Percentiles rank a stretch among this genome's conserved stretches.
phyloP scores from a whole-genome alignment of 345 rosid genomes.

The Eucalyptus dawsonii region DNA sequence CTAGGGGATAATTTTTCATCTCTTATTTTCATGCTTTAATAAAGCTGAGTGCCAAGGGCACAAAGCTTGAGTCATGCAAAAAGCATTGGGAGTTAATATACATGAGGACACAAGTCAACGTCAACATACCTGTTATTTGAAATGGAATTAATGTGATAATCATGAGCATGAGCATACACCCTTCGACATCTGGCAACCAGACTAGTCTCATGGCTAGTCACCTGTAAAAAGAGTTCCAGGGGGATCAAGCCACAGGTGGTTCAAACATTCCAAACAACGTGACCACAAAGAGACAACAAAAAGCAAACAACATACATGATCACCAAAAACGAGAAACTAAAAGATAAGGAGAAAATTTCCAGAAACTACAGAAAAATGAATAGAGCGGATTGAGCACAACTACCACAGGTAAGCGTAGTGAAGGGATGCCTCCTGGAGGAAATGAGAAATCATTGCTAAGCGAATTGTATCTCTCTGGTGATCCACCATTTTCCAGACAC shows the following conservation, averaged over 20 bases:
- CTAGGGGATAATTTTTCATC: background rate
- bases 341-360: background rate
- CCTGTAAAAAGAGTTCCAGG: constrained; percentile 20
- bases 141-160: constrained; percentile 96
- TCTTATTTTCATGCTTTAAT: background rate
- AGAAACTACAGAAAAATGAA: background rate
- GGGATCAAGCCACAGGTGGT: background rate
- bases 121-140: constrained; percentile 75
- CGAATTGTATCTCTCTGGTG: constrained; percentile 22
- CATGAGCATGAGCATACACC: constrained; percentile 97
- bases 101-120: background rate
- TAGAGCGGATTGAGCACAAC: constrained; percentile 4
- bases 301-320: background rate
- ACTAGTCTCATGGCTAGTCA: constrained; percentile 72
- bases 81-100: background rate
- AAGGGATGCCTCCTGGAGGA: constrained; percentile 66
- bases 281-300: background rate
- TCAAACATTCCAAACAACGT: background rate
- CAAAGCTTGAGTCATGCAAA: background rate
- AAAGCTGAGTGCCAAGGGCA: background rate
- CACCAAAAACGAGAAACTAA: background rate
- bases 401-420: constrained; percentile 90
- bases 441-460: constrained; percentile 40
- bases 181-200: constrained; percentile 89
- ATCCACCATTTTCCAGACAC: constrained; percentile 51